A percentile compares a stretch with the other conserved stretches of the same genome.
These are phyloP conservation scores for Solanum corneliomulleri DNA, from an alignment of 257 asterid genomes.

Conservation along the genomic window DNA sequence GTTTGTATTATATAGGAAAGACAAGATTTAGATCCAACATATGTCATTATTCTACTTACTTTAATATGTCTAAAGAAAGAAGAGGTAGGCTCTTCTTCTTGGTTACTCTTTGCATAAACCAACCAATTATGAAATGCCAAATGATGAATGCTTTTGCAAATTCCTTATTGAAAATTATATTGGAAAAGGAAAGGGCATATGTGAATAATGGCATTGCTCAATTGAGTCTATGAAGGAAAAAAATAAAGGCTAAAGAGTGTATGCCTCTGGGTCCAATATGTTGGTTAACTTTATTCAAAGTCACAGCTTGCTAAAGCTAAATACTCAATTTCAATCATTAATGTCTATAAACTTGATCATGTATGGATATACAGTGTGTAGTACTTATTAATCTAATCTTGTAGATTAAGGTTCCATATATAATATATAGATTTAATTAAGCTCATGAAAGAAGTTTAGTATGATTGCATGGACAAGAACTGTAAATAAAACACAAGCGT, in stretches of 20 bases:
- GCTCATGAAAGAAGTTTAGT: background rate
- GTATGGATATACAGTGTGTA: background rate
- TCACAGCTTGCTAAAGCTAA: background rate
- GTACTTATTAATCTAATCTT: background rate
- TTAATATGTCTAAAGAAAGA: background rate
- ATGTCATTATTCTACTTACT: background rate
- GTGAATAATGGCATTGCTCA: constrained; percentile 6
- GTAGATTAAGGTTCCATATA: background rate
- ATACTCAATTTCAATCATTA: constrained; percentile 1
- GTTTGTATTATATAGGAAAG: background rate
- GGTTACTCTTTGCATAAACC: constrained; percentile 10
- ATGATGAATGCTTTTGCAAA: constrained; percentile 11
- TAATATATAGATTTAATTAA: background rate
- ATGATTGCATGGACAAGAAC: constrained; percentile 6
- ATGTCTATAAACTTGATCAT: background rate
- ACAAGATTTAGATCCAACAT: constrained; percentile 8
- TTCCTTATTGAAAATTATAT: background rate
- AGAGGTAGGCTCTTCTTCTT: constrained; percentile 12
- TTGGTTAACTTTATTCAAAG: constrained; percentile 10
- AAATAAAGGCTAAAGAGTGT: background rate
- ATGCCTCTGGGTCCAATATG: constrained; percentile 16
- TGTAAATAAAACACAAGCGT: constrained; percentile 7
- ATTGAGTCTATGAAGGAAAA: constrained; percentile 3
- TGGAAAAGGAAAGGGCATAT: background rate
- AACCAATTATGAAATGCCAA: constrained; percentile 1